Evolutionary conservation across 495 filamentous ascomycete genomes (phyloP).

Genomic region (Penicillium odoratum): DNA sequence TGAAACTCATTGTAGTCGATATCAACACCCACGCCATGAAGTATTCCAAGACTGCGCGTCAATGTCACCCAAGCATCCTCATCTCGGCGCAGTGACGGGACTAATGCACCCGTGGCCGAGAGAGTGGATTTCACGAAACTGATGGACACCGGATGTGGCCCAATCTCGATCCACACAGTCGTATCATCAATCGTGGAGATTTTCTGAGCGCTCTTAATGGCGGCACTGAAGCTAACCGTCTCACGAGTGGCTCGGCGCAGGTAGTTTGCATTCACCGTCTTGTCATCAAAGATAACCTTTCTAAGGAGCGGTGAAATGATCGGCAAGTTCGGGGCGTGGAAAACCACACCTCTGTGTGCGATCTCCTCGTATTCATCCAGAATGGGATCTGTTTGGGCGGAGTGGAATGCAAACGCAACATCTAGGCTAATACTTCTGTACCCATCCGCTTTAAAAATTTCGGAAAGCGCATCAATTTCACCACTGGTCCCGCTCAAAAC

Average conservation of each 20-base stretch:
- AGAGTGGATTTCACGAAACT: constrained; percentile 24
- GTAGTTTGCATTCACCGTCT: constrained; percentile 30
- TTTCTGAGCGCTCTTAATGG: constrained; percentile 23
- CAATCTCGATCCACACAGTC: constrained; percentile 41
- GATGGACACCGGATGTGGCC: constrained; percentile 38
- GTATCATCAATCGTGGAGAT: constrained; percentile 21
- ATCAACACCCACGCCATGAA: constrained; percentile 58
- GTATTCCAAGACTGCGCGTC: constrained; percentile 45
- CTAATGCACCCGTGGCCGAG: constrained; percentile 35
- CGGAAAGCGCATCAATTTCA: constrained; percentile 29
- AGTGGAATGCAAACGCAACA: constrained; percentile 57
- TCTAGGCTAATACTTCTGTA: constrained; percentile 38
- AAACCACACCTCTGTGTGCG: constrained; percentile 31
- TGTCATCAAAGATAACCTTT: constrained; percentile 14
- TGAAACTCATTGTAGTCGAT: constrained; percentile 70
- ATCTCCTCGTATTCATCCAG: constrained; percentile 44
- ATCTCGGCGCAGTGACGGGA: constrained; percentile 25
- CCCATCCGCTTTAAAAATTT: constrained; percentile 13
- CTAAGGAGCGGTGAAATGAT: constrained; percentile 34
- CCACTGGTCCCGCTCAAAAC: constrained; percentile 57
- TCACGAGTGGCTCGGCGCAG: constrained; percentile 28
- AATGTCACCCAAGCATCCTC: constrained; percentile 57
- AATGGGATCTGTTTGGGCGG: constrained; percentile 52
- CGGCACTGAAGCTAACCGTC: constrained; percentile 31
- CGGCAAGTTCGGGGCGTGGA: constrained; percentile 32